Percentiles rank a stretch among this genome's conserved stretches.
phyloP scores from a whole-genome alignment of 768 basidiomycete species.

The Lactarius trivialis region DNA sequence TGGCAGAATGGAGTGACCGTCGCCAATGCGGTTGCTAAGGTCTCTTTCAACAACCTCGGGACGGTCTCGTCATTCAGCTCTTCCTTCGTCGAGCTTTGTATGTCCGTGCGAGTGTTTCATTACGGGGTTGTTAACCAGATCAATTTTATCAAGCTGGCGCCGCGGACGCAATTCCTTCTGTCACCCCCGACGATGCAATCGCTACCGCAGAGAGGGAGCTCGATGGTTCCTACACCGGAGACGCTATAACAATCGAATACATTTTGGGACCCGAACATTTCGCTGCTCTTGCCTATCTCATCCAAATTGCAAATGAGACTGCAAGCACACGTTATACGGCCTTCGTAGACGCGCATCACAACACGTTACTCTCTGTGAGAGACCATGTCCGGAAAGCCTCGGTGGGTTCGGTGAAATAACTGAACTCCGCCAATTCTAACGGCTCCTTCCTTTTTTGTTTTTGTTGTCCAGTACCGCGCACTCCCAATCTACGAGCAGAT shows the following conservation, averaged over 20 bases:
- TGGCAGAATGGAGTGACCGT: constrained; percentile 32
- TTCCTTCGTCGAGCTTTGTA: constrained; percentile 41
- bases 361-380: constrained; percentile 43
- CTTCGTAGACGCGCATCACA: constrained; percentile 50
- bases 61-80: constrained; percentile 40
- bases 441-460: neutral
- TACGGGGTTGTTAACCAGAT: neutral
- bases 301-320: constrained; percentile 39
- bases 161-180: constrained; percentile 32
- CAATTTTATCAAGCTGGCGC: constrained; percentile 10
- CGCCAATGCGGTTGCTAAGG: constrained; percentile 41
- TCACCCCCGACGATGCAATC: constrained; percentile 34
- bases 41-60: constrained; percentile 37
- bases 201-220: constrained; percentile 34
- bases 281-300: constrained; percentile 35
- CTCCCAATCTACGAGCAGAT: constrained; percentile 39
- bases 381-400: constrained; percentile 46
- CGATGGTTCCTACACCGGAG: constrained; percentile 36
- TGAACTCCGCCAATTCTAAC: neutral
- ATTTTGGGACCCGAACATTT: constrained; percentile 35
- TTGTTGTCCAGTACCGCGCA: constrained; percentile 37
- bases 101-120: constrained; percentile 11
- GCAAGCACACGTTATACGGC: constrained; percentile 48
- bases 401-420: constrained; percentile 27
- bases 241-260: constrained; percentile 37